Evolutionary conservation across 352 stramenopile genomes (phyloP), one percentile per base, ranked within the genome.

Genomic region (Phytophthora brassicae): DNA sequence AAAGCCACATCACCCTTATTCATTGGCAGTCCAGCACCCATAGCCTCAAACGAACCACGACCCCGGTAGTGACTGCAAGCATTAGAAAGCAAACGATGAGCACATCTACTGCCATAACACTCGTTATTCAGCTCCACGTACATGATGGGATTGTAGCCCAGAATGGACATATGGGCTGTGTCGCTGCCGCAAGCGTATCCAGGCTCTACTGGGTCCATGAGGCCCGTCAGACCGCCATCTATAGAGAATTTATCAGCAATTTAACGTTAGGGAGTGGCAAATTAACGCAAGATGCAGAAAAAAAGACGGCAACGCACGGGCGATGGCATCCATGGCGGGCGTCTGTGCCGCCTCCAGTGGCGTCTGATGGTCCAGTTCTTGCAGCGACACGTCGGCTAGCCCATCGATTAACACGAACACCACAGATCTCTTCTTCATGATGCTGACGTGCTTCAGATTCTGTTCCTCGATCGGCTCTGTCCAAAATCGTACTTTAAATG

Each of bases 401-500:
- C 87, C 87, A 28, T 96, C 87, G 58, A 96, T 94, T 44, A 96
- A 82, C 64, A 96, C 86, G 56, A 96, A 93, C 47, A 96, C 66
- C 47, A 96, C 81, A 6, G 70, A 69, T 46, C 70, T 70, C 56
- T 71, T 72, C 70, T 74, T 79, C 72, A 80, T 80, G 24, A 6
- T 48, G 39, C 20, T 64, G 28, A 59, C 43, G 46, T 59, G 50
- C 36, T 24, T 41, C 26, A 12, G 36, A 6, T 12, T 8, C 17
- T 22, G 17, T 17, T 39, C n/a, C n/a, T n/a, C n/a, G n/a, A 19
- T 2, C 2, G 36, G 29, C 4, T 46, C 31, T 36, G 20, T 31
- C 26, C 26, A 31, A 31, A 31, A 31, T 31, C 26, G 26, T 31
- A 31, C 26, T 31, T 31, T n/a, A n/a, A n/a, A n/a, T n/a, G n/a